Conservation (phyloP, 2,329 filamentous ascomycete genomes). For the Sclerotinia nivalis region DNA sequence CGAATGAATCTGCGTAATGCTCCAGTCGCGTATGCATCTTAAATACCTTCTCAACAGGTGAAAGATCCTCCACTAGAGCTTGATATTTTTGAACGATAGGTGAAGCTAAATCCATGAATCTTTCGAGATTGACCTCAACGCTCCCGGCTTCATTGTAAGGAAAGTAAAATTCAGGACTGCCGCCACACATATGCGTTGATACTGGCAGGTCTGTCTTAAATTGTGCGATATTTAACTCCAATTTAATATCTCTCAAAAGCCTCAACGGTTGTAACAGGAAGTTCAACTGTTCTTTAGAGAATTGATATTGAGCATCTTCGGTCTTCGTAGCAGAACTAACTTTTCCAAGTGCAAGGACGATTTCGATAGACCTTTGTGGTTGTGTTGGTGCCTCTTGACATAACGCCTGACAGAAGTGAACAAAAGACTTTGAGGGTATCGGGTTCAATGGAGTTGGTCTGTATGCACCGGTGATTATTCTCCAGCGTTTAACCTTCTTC, state of each 20-base stretch:
- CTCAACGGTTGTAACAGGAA: constrained; percentile 12
- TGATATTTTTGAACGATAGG: constrained; percentile 6
- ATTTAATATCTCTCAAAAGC: constrained; percentile 6
- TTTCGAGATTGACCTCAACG: not conserved
- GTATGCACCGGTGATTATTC: constrained; percentile 16
- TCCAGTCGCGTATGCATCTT: constrained; percentile 12
- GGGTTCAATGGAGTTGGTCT: constrained; percentile 4
- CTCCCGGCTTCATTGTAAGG: not conserved
- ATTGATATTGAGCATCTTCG: not conserved
- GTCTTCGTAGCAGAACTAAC: not conserved
- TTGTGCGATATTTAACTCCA: not conserved
- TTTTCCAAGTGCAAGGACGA: constrained; percentile 14
- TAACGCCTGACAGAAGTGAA: constrained; percentile 23
- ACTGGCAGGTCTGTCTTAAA: not conserved
- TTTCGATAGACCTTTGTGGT: constrained; percentile 10
- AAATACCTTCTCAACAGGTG: constrained; percentile 14
- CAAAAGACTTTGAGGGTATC: constrained; percentile 17
- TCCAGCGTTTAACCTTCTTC: constrained; percentile 20
- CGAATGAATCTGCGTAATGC: not conserved
- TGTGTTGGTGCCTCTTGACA: not conserved
- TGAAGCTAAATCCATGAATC: not conserved
- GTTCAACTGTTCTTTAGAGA: constrained; percentile 7
- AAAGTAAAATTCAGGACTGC: constrained; percentile 8
- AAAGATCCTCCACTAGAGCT: not conserved
- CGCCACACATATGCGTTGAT: not conserved